Evolutionary conservation across 208 protist species (phyloP).

Genomic region (Trypanosoma mega): DNA sequence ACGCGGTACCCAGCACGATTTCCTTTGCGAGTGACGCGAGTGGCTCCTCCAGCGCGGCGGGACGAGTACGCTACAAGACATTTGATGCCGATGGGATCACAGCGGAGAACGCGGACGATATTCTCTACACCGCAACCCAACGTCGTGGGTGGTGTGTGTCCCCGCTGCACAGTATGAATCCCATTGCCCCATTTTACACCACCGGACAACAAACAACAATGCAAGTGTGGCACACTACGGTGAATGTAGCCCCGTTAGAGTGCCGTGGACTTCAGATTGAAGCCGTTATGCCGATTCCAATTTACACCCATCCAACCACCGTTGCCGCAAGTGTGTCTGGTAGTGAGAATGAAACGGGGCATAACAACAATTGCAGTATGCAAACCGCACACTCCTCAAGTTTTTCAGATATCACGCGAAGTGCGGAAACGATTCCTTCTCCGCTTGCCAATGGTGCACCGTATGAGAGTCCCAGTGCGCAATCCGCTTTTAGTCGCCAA

Average conservation of each 20-base stretch:
- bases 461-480: too few species aligned
- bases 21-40: background rate
- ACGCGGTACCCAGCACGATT: background rate
- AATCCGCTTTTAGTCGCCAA: too few species aligned
- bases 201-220: slow-evolving; percentile 17
- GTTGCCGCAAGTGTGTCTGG: background rate
- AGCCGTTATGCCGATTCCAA: slow-evolving; percentile 17
- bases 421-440: too few species aligned
- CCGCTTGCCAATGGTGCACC: too few species aligned
- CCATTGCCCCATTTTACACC: slow-evolving; percentile 25
- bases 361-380: slow-evolving; percentile 3
- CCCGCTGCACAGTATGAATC: slow-evolving; percentile 29
- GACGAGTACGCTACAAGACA: too few species aligned
- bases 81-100: too few species aligned
- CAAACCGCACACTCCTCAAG: too few species aligned
- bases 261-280: slow-evolving; percentile 21
- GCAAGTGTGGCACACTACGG: slow-evolving; percentile 26
- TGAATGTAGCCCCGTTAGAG: slow-evolving; percentile 17
- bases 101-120: background rate
- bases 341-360: background rate
- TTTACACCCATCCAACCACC: slow-evolving; percentile 6
- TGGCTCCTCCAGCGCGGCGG: too few species aligned
- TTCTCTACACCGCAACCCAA: slow-evolving; percentile 5
- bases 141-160: slow-evolving; percentile 58
- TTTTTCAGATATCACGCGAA: too few species aligned